Conservation (phyloP, 257 asterid genomes). For the Coffea canephora region DNA sequence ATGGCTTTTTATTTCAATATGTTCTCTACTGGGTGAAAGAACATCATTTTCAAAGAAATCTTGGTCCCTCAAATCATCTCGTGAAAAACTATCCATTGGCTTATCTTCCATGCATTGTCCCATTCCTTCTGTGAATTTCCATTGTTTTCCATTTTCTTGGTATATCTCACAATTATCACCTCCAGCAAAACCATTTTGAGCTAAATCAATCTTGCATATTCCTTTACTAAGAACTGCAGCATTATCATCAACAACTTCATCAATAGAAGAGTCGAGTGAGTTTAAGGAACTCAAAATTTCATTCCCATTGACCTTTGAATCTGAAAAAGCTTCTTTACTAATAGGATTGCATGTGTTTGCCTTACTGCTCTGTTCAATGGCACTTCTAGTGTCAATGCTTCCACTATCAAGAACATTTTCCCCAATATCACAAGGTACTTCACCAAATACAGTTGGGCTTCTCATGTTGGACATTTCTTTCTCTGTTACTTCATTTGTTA, state of each 20-base stretch:
- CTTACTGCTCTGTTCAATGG: slow-evolving; percentile 13
- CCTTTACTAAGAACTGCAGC: slow-evolving; percentile 21
- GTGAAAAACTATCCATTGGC: slow-evolving; percentile 21
- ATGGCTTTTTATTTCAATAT: slow-evolving; percentile 16
- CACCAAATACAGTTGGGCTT: slow-evolving; percentile 15
- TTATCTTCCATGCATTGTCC: slow-evolving; percentile 34
- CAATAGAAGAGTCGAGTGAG: slow-evolving; percentile 19
- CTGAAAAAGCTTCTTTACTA: slow-evolving; percentile 18
- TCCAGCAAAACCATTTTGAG: slow-evolving; percentile 20
- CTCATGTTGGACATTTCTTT: slow-evolving; percentile 17
- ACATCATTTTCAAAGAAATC: slow-evolving; percentile 26
- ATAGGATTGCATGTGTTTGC: slow-evolving; percentile 19
- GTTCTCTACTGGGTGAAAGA: slow-evolving; percentile 28
- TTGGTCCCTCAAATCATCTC: slow-evolving; percentile 19
- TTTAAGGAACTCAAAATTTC: slow-evolving; percentile 16
- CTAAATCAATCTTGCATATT: slow-evolving; percentile 18
- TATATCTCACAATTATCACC: slow-evolving; percentile 25
- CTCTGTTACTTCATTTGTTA: slow-evolving; percentile 25
- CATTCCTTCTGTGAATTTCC: slow-evolving; percentile 26
- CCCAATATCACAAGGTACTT: slow-evolving; percentile 20
- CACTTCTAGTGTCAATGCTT: slow-evolving; percentile 15
- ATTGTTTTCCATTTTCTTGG: slow-evolving; percentile 27
- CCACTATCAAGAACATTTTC: slow-evolving; percentile 22
- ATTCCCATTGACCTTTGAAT: slow-evolving; percentile 15
- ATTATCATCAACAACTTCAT: slow-evolving; percentile 21